A percentile compares a stretch with the other conserved stretches of the same genome.
Conservation (phyloP, 495 filamentous ascomycete genomes). For the Corynascus novoguineensis region DNA sequence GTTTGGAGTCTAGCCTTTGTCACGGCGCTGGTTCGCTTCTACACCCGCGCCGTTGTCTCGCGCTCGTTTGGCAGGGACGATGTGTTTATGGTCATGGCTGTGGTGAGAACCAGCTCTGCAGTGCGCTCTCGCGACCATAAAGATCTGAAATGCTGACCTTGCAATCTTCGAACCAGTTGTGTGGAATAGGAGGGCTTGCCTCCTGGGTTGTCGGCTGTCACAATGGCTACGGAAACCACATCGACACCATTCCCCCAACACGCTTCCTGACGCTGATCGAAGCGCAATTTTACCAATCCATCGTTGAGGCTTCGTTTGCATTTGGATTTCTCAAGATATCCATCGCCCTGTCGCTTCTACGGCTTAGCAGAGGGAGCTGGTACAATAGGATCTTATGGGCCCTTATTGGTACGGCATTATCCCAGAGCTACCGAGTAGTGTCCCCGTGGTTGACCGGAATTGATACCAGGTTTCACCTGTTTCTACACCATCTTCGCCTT, state of each 20-base stretch:
- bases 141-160: neutral
- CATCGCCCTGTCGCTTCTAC: constrained; percentile 32
- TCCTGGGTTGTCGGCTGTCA: constrained; percentile 23
- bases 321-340: constrained; percentile 46
- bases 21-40: constrained; percentile 27
- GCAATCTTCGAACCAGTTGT: constrained; percentile 6
- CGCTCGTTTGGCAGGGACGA: constrained; percentile 39
- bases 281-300: constrained; percentile 38
- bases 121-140: neutral
- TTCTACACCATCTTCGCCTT: constrained; percentile 32
- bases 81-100: constrained; percentile 41
- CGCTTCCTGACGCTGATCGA: constrained; percentile 34
- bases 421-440: neutral
- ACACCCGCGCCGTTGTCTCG: constrained; percentile 30
- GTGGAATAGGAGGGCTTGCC: constrained; percentile 17
- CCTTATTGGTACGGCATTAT: constrained; percentile 19
- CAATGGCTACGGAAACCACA: constrained; percentile 38
- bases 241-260: constrained; percentile 21
- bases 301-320: constrained; percentile 35
- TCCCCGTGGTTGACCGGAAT: constrained; percentile 5
- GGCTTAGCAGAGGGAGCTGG: constrained; percentile 24
- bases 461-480: constrained; percentile 30
- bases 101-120: constrained; percentile 14
- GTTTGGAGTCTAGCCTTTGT: constrained; percentile 20
- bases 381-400: constrained; percentile 26